A percentile compares a stretch with the other conserved stretches of the same genome.
phyloP scores from a whole-genome alignment of 805 yeast species.

The Suhomyces canberraensis region DNA sequence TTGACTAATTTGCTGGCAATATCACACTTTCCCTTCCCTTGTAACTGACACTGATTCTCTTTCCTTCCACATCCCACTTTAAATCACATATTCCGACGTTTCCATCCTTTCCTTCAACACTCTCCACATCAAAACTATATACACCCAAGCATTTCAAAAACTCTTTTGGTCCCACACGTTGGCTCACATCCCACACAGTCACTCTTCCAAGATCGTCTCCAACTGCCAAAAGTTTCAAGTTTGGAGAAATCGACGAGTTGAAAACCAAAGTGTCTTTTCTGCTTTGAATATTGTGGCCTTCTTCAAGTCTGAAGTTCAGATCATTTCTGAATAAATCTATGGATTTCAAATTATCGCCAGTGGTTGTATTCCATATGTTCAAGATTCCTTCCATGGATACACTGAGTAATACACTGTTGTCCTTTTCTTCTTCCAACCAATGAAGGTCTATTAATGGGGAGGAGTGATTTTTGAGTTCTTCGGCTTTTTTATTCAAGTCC shows the following conservation, averaged over 20 bases:
- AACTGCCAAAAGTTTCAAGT: conserved; percentile 48
- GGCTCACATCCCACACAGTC: conserved; percentile 46
- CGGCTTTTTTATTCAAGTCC: conserved; percentile 21
- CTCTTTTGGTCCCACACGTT: conserved; percentile 7
- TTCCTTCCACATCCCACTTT: conserved; percentile 32
- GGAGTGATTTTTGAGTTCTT: conserved; percentile 37
- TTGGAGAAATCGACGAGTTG: conserved; percentile 50
- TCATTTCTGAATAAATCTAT: conserved; percentile 27
- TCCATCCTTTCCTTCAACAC: conserved; percentile 4
- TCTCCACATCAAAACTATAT: conserved; percentile 13
- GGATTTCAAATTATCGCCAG: conserved; percentile 37
- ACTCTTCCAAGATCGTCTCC: conserved; percentile 67
- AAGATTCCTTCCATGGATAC: conserved; percentile 71
- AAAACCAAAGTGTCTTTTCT: conserved; percentile 56
- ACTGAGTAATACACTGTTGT: conserved; percentile 34
- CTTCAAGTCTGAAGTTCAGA: conserved; percentile 18
- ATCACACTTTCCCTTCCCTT: conserved; percentile 33
- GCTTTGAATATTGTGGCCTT: conserved; percentile 5
- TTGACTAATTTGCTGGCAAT: too few species aligned
- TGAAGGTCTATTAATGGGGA: conserved; percentile 53
- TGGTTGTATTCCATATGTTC: conserved; percentile 60
- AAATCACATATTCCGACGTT: conserved; percentile 36
- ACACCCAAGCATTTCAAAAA: conserved; percentile 27
- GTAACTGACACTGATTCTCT: conserved; percentile 29
- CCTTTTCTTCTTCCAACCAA: conserved; percentile 47